phyloP scores from a whole-genome alignment of 768 basidiomycete species.

The Hydnomerulius pinastri region DNA sequence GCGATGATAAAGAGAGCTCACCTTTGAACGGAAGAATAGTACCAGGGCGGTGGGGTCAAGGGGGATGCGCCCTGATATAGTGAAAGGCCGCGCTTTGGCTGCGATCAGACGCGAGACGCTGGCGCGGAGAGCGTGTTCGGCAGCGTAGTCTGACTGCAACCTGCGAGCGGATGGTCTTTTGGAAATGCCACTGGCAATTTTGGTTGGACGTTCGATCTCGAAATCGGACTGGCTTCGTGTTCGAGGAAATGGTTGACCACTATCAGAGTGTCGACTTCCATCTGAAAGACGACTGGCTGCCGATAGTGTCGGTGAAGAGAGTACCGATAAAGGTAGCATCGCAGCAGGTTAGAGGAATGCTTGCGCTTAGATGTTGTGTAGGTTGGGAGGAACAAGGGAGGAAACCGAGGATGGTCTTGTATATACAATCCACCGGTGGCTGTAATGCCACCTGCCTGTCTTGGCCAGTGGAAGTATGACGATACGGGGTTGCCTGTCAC shows the following conservation, averaged over 20 bases:
- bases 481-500: conserved; percentile 32
- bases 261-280: conserved; percentile 36
- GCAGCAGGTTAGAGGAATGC: conserved; percentile 7
- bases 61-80: conserved; percentile 67
- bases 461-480: conserved; percentile 30
- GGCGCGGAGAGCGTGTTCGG: conserved; percentile 54
- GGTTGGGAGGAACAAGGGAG: conserved; percentile 14
- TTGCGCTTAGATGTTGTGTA: background rate
- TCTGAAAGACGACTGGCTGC: conserved; percentile 42
- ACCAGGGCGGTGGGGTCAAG: conserved; percentile 67
- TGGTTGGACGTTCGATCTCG: conserved; percentile 60
- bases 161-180: conserved; percentile 35
- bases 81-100: conserved; percentile 63
- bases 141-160: conserved; percentile 46
- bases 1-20: conserved; percentile 29
- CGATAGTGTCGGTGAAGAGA: conserved; percentile 34
- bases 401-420: conserved; percentile 16
- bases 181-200: conserved; percentile 33
- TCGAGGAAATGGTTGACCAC: conserved; percentile 36
- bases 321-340: conserved; percentile 32
- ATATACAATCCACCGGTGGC: conserved; percentile 37
- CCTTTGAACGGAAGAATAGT: conserved; percentile 81
- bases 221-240: conserved; percentile 55
- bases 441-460: conserved; percentile 34
- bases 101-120: conserved; percentile 56